These are phyloP conservation scores for Corymbia citriodora DNA, from an alignment of 441 rosid genomes.

Conservation along the genomic window DNA sequence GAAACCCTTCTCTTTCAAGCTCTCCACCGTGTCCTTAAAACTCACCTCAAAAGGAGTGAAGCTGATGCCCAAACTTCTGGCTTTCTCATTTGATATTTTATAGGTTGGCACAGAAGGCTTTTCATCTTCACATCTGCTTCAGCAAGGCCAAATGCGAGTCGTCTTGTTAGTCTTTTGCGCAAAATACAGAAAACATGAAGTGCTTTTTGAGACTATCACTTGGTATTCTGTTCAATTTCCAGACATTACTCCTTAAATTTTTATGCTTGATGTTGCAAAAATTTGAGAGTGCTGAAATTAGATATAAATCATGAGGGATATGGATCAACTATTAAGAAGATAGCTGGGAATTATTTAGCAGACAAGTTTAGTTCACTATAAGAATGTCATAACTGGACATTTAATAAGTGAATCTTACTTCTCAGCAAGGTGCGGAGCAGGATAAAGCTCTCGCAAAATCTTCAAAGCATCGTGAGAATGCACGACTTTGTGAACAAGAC, in stretches of 20 bases:
- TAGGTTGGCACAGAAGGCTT: not conserved
- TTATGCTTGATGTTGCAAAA: not conserved
- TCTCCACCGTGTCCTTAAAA: constrained; percentile 5
- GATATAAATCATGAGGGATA: not conserved
- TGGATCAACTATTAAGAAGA: not conserved
- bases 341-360: not conserved
- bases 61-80: not conserved
- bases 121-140: constrained; percentile 5
- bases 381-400: not conserved
- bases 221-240: not conserved
- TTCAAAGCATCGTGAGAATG: not conserved
- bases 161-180: not conserved
- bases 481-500: not conserved
- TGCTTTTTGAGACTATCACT: not conserved
- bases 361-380: too few relatives aligned
- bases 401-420: not conserved
- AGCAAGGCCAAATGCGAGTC: not conserved
- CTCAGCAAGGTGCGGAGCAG: not conserved
- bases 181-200: not conserved
- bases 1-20: constrained; percentile 8
- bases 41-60: constrained; percentile 9
- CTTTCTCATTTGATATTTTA: constrained; percentile 4
- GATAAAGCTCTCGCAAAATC: not conserved
- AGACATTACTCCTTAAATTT: not conserved
- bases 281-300: not conserved